A percentile compares a stretch with the other conserved stretches of the same genome.
Conservation (phyloP, 192 early-diverging fungal genomes). For the Phlyctochytrium arcticum region DNA sequence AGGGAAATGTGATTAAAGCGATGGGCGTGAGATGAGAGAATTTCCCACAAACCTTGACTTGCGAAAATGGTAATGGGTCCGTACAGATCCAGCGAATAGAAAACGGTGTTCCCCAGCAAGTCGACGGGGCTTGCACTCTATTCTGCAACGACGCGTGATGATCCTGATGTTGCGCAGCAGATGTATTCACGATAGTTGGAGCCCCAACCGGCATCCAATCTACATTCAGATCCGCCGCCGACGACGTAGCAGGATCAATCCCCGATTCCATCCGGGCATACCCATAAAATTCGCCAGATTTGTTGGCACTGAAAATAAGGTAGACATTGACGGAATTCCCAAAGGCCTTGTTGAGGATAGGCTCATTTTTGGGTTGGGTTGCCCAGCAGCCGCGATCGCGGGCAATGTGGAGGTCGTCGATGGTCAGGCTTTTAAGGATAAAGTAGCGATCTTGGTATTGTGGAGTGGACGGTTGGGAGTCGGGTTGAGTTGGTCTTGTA, state of each 20-base stretch:
- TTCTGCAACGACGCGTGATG: no score
- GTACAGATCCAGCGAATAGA: slow-evolving; percentile 15
- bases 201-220: slow-evolving; percentile 18
- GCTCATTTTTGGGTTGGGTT: slow-evolving; percentile 30
- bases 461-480: background rate
- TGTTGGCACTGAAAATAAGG: slow-evolving; percentile 30
- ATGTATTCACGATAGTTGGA: no score
- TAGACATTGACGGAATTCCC: slow-evolving; percentile 22
- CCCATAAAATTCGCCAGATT: slow-evolving; percentile 25
- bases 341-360: slow-evolving; percentile 22
- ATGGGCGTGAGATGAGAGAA: no score
- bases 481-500: background rate
- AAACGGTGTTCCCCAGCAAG: slow-evolving; percentile 14
- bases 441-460: slow-evolving; percentile 18
- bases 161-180: no score
- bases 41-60: slow-evolving; percentile 14
- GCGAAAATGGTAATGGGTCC: slow-evolving; percentile 13
- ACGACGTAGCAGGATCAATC: background rate
- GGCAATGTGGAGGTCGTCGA: slow-evolving; percentile 22
- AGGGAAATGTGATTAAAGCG: no score
- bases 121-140: background rate
- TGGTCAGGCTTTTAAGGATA: slow-evolving; percentile 26
- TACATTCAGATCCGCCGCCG: no score
- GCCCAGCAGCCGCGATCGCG: slow-evolving; percentile 4
- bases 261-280: slow-evolving; percentile 28